Evolutionary conservation across 441 rosid genomes (phyloP).

Genomic region (Adansonia madagascariensis): DNA sequence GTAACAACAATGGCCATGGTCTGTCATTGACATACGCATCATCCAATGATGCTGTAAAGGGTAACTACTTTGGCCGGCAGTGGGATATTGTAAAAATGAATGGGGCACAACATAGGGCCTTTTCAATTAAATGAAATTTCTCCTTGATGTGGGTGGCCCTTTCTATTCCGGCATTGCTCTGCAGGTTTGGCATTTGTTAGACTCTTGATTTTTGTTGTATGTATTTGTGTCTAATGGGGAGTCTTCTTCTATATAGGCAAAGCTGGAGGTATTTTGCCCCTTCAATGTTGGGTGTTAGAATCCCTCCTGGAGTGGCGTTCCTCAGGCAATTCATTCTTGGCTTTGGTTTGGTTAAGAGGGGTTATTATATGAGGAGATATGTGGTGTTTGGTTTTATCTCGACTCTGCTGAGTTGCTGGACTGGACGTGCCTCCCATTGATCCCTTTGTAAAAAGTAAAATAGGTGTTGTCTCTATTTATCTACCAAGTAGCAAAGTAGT

Average conservation of each 20-base stretch:
- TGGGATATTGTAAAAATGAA: slow-evolving; percentile 37
- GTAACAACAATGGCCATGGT: slow-evolving; percentile 27
- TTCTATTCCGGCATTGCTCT: slow-evolving; percentile 31
- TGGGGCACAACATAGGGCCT: slow-evolving; percentile 34
- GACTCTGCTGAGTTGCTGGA: background rate
- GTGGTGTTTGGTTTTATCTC: background rate
- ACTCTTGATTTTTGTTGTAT: background rate
- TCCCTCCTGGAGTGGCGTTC: slow-evolving; percentile 27
- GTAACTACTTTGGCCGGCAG: slow-evolving; percentile 38
- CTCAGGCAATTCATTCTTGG: slow-evolving; percentile 88
- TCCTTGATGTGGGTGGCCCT: slow-evolving; percentile 17
- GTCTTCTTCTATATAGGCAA: slow-evolving; percentile 30
- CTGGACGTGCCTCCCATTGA: background rate
- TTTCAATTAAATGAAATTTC: slow-evolving; percentile 33
- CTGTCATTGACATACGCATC: slow-evolving; percentile 31
- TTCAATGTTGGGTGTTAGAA: slow-evolving; percentile 24
- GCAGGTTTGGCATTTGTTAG: slow-evolving; percentile 26
- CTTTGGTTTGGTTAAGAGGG: slow-evolving; percentile 41
- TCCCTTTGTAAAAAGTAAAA: slow-evolving; percentile 8
- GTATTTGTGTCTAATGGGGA: slow-evolving; percentile 8
- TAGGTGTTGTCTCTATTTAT: background rate
- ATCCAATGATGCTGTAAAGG: slow-evolving; percentile 25
- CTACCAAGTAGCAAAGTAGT: slow-evolving; percentile 4
- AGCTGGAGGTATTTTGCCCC: slow-evolving; percentile 27
- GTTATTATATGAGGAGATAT: slow-evolving; percentile 12